Evolutionary conservation across 2,329 filamentous ascomycete species (phyloP), one percentile per base, ranked within the genome.

Genomic region (Ophiostoma ips): DNA sequence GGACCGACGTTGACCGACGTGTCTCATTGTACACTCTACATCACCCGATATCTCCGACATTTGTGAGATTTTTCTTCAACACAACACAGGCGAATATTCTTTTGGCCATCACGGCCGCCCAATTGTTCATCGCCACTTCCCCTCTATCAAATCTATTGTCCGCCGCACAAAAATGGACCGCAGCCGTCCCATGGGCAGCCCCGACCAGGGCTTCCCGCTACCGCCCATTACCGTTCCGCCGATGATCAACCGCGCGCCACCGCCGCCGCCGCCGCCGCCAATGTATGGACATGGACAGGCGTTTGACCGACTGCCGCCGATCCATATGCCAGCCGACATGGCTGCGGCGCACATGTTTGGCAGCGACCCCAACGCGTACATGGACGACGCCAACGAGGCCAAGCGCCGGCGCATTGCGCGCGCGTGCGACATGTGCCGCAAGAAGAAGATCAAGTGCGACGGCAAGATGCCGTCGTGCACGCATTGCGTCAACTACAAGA

Each of bases 401-500:
- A 96, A 95, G 72, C 76, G 88, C 63, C 77, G 89, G 66, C 79
- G 88, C 61, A 95, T 95, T 59, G 87, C 88, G 53, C 79, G 87
- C 69, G 41, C 11, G 13, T 40, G 33, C 36, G 89, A 95, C 60
- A 94, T 94, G 88, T 96, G 90, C 64, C 77, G 89, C 59, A 95
- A 94, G 70, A 89, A 87, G 68, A 95, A 90, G 74, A 92, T 96
- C 68, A 96, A 96, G 69, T 96, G 90, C 67, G 92, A 96, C 63
- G 90, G 92, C 58, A 95, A 94, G 69, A 79, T 94, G 68, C 90
- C 92, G 35, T 81, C 88, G 53, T 98, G 92, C 67, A 89, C 87
- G 8, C 92, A 96, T 67, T 98, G 90, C 66, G 84, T 84, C 64
- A 96, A 95, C 66, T 95, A 95, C 72, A 95, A 95, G 73, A 95